Percentiles rank a stretch among this genome's conserved stretches.
These are phyloP conservation scores for Antitrichia curtipendula DNA, from an alignment of 225 moss, liverwort and hornwort species.

Conservation along the genomic window DNA sequence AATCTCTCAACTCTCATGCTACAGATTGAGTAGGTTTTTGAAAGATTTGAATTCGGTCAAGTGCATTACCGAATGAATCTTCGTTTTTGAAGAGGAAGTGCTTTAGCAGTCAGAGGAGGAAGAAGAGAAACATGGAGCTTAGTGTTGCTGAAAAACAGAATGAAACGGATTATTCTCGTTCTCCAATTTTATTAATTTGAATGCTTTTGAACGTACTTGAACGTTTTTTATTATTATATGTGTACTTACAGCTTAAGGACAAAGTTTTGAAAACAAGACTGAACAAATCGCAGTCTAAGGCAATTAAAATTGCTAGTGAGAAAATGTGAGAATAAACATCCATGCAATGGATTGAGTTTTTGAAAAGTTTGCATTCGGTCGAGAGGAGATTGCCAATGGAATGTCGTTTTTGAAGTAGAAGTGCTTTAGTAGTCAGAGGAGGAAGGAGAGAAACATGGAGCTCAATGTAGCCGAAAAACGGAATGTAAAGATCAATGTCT, in stretches of 20 bases:
- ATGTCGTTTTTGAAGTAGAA: not conserved
- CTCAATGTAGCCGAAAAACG: not conserved
- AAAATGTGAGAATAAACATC: not conserved
- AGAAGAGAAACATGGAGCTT: not conserved
- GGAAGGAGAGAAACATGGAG: not conserved
- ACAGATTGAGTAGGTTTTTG: not conserved
- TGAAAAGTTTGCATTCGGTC: not conserved
- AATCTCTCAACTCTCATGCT: not conserved
- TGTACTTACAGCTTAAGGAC: not conserved
- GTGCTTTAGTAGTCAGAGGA: not conserved
- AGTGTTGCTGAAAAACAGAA: not conserved
- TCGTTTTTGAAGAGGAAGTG: not conserved
- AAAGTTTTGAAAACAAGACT: not conserved
- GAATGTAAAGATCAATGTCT: not conserved
- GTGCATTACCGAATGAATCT: not conserved
- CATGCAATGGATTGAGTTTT: not conserved
- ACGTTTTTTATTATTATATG: not conserved
- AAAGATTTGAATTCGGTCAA: not conserved
- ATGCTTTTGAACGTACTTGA: not conserved
- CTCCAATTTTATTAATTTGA: not conserved
- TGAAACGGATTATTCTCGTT: not conserved
- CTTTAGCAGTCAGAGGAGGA: not conserved
- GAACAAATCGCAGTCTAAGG: not conserved
- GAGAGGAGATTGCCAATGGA: not conserved
- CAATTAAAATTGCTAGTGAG: not conserved